A percentile compares a stretch with the other conserved stretches of the same genome.
These are phyloP conservation scores for Nicotiana tomentosiformis DNA, from an alignment of 257 asterid species.

Conservation along the genomic window DNA sequence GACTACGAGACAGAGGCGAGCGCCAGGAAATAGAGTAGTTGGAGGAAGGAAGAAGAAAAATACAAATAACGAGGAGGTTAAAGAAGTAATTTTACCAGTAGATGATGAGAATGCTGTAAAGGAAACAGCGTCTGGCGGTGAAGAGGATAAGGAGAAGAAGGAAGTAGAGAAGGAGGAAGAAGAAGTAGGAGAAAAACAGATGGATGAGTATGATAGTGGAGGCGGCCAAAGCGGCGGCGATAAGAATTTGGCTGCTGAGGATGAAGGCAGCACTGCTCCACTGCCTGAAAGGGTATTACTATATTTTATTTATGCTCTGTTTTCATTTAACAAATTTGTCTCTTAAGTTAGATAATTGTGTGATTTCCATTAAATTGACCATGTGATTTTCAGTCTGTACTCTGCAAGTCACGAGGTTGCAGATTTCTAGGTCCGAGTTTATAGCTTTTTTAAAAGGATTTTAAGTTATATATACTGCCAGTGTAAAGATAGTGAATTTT, in stretches of 20 bases:
- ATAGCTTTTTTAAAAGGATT: not conserved
- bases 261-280: conserved; percentile 76
- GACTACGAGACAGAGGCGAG: not conserved
- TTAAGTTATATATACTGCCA: too few species aligned
- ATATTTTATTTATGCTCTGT: not conserved
- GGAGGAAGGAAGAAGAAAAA: conserved; percentile 7
- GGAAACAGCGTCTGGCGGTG: conserved; percentile 4
- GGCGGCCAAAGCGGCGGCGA: conserved; percentile 49
- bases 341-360: not conserved
- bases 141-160: conserved; percentile 7
- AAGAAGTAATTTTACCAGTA: not conserved
- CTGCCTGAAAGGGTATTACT: conserved; percentile 66
- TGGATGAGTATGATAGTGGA: conserved; percentile 31
- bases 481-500: too few species aligned
- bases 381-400: not conserved
- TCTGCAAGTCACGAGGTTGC: not conserved
- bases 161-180: conserved; percentile 15
- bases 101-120: conserved; percentile 28
- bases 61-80: not conserved
- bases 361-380: not conserved
- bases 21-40: not conserved
- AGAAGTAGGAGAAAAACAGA: conserved; percentile 23
- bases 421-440: not conserved
- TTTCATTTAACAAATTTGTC: not conserved
- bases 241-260: conserved; percentile 57